Conservation (phyloP, 306 rosid species). For the Alnus glutinosa region DNA sequence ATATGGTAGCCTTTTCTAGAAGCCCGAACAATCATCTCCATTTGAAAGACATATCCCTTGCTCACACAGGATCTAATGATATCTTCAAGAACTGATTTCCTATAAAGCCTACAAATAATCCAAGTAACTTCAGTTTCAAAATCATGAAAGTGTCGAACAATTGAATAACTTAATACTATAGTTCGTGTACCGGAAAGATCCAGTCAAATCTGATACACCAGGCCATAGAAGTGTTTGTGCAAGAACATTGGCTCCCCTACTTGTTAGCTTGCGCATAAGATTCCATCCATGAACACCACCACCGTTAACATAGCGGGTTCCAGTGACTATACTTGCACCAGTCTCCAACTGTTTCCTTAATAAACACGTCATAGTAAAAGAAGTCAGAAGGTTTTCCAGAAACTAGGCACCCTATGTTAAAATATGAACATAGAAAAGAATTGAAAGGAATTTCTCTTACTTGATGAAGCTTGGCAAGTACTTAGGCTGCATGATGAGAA, state of each 20-base stretch:
- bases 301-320: conserved; percentile 91
- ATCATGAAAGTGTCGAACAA: conserved; percentile 21
- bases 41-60: conserved; percentile 96
- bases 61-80: conserved; percentile 86
- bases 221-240: conserved; percentile 97
- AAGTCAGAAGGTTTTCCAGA: neutral
- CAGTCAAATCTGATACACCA: conserved; percentile 96
- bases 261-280: conserved; percentile 98
- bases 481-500: conserved; percentile 73
- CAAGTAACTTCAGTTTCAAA: conserved; percentile 28
- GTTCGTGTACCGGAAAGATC: conserved; percentile 76
- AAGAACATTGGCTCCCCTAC: conserved; percentile 97
- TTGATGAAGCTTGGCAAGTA: conserved; percentile 81
- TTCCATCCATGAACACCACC: conserved; percentile 99
- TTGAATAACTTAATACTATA: conserved; percentile 14
- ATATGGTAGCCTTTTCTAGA: conserved; percentile 87
- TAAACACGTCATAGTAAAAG: conserved; percentile 13
- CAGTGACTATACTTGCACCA: conserved; percentile 88
- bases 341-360: conserved; percentile 73
- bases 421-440: conserved; percentile 17
- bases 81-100: conserved; percentile 87
- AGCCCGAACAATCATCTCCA: conserved; percentile 99
- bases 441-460: conserved; percentile 40
- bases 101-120: conserved; percentile 67
- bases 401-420: conserved; percentile 4